A percentile compares a stretch with the other conserved stretches of the same genome.
Conservation (phyloP, 2,329 filamentous ascomycete species). For the Aureobasidium lini region DNA sequence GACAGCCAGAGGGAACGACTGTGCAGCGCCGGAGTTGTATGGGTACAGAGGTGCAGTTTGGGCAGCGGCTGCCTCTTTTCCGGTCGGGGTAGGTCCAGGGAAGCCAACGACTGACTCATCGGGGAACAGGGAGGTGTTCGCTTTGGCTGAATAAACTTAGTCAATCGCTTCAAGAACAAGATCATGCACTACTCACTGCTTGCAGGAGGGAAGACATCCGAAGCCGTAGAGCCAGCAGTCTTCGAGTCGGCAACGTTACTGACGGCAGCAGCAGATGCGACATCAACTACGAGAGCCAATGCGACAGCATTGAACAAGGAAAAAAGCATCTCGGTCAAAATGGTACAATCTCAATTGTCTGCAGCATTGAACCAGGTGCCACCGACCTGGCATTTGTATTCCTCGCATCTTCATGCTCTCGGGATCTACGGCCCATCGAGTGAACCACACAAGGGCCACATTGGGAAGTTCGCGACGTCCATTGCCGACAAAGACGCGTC, state of each 20-base stretch:
- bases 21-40: slow-evolving; percentile 2
- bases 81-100: slow-evolving; percentile 8
- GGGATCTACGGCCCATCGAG: background rate
- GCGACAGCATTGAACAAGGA: background rate
- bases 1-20: background rate
- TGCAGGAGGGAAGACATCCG: background rate
- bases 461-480: background rate
- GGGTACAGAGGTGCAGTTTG: slow-evolving; percentile 11
- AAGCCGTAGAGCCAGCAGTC: background rate
- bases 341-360: background rate
- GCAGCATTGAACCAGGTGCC: background rate
- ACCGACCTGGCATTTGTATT: background rate
- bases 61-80: background rate
- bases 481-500: background rate
- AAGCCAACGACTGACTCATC: slow-evolving; percentile 3
- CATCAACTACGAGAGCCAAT: slow-evolving; percentile 1
- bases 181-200: background rate
- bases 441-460: background rate
- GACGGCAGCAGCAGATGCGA: background rate
- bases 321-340: slow-evolving; percentile 7
- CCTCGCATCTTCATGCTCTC: background rate
- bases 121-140: slow-evolving; percentile 1
- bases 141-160: background rate
- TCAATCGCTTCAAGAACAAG: background rate
- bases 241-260: background rate